Evolutionary conservation across 768 basidiomycete species (phyloP).

Genomic region (Psilocybe cyanescens): DNA sequence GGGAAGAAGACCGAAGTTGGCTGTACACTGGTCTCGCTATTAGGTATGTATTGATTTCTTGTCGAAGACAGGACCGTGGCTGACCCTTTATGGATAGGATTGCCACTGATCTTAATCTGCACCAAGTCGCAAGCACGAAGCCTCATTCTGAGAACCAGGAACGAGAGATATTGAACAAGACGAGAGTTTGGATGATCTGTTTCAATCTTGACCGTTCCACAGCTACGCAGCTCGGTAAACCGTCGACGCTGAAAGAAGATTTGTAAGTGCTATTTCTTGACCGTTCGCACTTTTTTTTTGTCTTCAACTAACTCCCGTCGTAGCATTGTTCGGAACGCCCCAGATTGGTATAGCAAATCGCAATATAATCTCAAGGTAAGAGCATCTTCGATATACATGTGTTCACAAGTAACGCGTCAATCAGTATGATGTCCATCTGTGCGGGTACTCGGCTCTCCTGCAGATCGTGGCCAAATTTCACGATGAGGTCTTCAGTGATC

Average conservation of each 20-base stretch:
- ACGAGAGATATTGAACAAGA: conserved; percentile 83
- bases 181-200: conserved; percentile 90
- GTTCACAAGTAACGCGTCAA: neutral
- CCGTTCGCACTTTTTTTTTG: neutral
- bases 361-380: conserved; percentile 61
- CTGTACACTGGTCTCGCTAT: conserved; percentile 87
- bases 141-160: conserved; percentile 77
- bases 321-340: conserved; percentile 70
- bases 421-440: conserved; percentile 78
- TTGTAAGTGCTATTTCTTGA: conserved; percentile 46
- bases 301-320: neutral
- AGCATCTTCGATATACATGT: neutral
- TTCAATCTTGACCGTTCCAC: conserved; percentile 89
- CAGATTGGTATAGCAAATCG: conserved; percentile 77
- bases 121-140: conserved; percentile 62
- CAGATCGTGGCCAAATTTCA: conserved; percentile 77
- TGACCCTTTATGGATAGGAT: conserved; percentile 47
- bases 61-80: neutral
- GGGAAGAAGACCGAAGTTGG: conserved; percentile 94
- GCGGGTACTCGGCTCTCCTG: conserved; percentile 70
- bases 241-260: conserved; percentile 87
- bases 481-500: conserved; percentile 77
- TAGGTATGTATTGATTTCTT: conserved; percentile 43
- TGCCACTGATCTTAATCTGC: conserved; percentile 88
- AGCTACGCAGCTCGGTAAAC: conserved; percentile 89